Evolutionary conservation across 225 moss, liverwort and hornwort species (phyloP), one percentile per base, ranked within the genome.

Genomic region (Pleurozium schreberi): DNA sequence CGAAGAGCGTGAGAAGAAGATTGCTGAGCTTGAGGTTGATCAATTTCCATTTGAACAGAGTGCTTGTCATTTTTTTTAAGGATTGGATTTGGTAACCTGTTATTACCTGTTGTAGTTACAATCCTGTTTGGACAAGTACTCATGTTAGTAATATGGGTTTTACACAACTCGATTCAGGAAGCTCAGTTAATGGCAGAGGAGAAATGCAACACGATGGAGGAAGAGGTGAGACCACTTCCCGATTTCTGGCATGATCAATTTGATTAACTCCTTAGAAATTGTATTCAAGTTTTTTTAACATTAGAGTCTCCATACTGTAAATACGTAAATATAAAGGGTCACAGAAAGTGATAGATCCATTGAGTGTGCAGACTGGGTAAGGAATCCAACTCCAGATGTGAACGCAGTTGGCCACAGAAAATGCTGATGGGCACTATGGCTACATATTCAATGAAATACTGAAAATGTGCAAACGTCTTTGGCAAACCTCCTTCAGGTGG

Each of bases 171-270:
- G 61, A 84, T 91, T 90, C 94, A 98, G 98, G 98, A 98, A 91
- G 93, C 98, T 83, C 97, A 98, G 89, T 88, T 98, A 86, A 98
- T 98, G 98, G 97, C 97, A 75, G 98, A 97, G 93, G 97, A 98
- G 86, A 98, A 98, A 90, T 98, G 96, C 91, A 98, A 81, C 89
- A 98, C 98, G 27, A 96, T 98, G 98, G 98, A 98, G 94, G 97
- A 98, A 91, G 97, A 98, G 90, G 94, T 94, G 77, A 92, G 87
- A 80, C 36, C 85, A 80, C 43, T 76, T 86, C 66, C 57, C 57
- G 27, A 75, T 43, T 81, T 75, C 38, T 91, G 59, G 64, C 77
- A 63, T 80, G 38, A 81, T 87, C 68, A 23, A 67, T 87, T 90
- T 75, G 67, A 73, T 88, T 53, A 53, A 14, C 45, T 65, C 20